These are phyloP conservation scores for Alternaria gaisen DNA, from an alignment of 2,329 filamentous ascomycete species.

Conservation along the genomic window DNA sequence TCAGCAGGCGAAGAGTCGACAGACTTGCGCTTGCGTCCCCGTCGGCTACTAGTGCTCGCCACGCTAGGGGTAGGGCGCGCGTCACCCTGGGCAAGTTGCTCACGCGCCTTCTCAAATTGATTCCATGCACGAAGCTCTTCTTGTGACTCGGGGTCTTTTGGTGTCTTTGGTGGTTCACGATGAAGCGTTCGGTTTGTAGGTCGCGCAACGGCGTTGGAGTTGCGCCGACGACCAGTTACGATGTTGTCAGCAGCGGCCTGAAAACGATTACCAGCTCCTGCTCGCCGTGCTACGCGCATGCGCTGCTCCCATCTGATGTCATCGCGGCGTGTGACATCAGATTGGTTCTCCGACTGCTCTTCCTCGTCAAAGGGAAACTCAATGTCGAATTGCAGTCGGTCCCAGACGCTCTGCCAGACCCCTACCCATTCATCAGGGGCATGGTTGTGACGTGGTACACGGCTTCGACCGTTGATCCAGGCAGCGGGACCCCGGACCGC, in stretches of 20 bases:
- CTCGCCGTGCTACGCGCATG: constrained; percentile 79
- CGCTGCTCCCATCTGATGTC: constrained; percentile 82
- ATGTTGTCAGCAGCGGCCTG: constrained; percentile 71
- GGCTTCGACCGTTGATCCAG: constrained; percentile 42
- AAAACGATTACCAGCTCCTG: constrained; percentile 79
- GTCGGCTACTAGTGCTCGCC: constrained; percentile 49
- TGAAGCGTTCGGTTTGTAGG: constrained; percentile 41
- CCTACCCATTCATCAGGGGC: constrained; percentile 66
- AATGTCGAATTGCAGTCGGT: constrained; percentile 77
- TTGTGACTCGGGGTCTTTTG: constrained; percentile 72
- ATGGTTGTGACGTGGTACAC: constrained; percentile 42
- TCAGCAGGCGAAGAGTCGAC: constrained; percentile 75
- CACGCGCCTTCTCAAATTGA: constrained; percentile 84
- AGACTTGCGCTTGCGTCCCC: constrained; percentile 80
- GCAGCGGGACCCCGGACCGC: constrained; percentile 41
- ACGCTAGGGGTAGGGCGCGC: constrained; percentile 29
- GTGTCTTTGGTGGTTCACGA: constrained; percentile 52
- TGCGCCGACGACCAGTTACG: constrained; percentile 48
- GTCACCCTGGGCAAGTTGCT: constrained; percentile 55
- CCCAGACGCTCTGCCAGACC: constrained; percentile 91
- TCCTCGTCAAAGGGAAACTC: constrained; percentile 84
- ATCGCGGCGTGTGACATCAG: constrained; percentile 64
- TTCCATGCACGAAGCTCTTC: constrained; percentile 91
- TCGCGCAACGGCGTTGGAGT: constrained; percentile 52
- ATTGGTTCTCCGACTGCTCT: constrained; percentile 65